phyloP scores from a whole-genome alignment of 768 basidiomycete species.

The Mycena floridula region DNA sequence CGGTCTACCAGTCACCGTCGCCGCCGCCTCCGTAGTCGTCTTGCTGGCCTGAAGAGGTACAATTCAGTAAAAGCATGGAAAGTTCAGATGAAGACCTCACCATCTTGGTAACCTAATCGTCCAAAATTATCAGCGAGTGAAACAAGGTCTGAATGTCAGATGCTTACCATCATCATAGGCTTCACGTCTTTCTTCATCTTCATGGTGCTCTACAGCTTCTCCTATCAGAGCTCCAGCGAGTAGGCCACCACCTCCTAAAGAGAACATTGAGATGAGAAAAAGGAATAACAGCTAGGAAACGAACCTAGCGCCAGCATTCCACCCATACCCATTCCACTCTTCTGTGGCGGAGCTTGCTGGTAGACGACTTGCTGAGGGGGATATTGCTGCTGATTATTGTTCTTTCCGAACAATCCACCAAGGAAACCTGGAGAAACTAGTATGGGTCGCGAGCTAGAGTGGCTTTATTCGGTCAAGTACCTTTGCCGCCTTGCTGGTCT shows the following conservation, averaged over 20 bases:
- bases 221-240: conserved; percentile 55
- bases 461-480: conserved; percentile 7
- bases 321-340: conserved; percentile 46
- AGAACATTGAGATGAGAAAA: conserved; percentile 1
- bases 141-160: background rate
- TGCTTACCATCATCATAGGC: conserved; percentile 6
- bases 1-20: background rate
- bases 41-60: background rate
- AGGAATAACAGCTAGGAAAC: conserved; percentile 11
- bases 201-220: conserved; percentile 38
- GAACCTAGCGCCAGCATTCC: conserved; percentile 38
- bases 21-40: background rate
- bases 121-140: background rate
- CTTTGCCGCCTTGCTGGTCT: conserved; percentile 12
- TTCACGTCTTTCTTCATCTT: conserved; percentile 2
- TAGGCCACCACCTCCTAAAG: conserved; percentile 67
- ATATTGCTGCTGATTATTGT: conserved; percentile 4
- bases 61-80: background rate
- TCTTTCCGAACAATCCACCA: conserved; percentile 13
- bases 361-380: conserved; percentile 31
- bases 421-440: conserved; percentile 8
- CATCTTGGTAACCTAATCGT: conserved; percentile 13
- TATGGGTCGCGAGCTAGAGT: conserved; percentile 7
- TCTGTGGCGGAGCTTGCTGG: conserved; percentile 33
- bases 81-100: conserved; percentile 1